Percentiles rank a stretch among this genome's conserved stretches.
phyloP scores from a whole-genome alignment of 1,284 basidiomycete species.

The Pascua guehoae region DNA sequence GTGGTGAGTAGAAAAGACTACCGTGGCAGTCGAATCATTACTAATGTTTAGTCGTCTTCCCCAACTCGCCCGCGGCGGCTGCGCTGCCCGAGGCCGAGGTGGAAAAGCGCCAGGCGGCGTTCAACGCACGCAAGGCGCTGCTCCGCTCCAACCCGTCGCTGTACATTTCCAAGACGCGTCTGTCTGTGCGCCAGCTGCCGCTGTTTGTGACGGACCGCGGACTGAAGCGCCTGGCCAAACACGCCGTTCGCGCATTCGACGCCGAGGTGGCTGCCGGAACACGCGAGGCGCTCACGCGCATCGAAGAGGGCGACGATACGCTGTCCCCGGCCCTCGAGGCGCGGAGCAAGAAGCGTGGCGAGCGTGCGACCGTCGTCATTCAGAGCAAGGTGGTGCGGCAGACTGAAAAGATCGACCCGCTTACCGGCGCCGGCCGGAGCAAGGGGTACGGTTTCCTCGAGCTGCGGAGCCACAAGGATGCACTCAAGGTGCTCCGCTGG shows the following conservation, averaged over 20 bases:
- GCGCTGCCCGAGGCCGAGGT: constrained; percentile 67
- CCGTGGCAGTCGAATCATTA: no score
- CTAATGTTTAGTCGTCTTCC: constrained; percentile 63
- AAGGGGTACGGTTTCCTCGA: constrained; percentile 97
- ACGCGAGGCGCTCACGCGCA: constrained; percentile 62
- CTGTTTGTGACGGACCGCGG: constrained; percentile 83
- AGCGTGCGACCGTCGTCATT: constrained; percentile 59
- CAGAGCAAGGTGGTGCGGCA: constrained; percentile 85
- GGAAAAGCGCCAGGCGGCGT: constrained; percentile 75
- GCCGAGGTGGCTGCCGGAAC: constrained; percentile 67
- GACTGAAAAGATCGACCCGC: constrained; percentile 75
- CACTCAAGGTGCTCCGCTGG: constrained; percentile 86
- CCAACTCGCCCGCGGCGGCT: constrained; percentile 73
- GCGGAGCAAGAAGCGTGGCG: constrained; percentile 49
- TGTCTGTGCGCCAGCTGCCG: constrained; percentile 89
- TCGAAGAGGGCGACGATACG: constrained; percentile 62
- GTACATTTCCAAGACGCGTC: constrained; percentile 88
- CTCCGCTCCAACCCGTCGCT: constrained; percentile 87
- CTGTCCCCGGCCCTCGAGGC: constrained; percentile 47
- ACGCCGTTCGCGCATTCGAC: constrained; percentile 76
- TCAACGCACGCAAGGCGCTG: constrained; percentile 72
- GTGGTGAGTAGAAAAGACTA: constrained; percentile 39
- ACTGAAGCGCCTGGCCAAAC: constrained; percentile 79
- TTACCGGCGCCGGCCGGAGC: constrained; percentile 79
- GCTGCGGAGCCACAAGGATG: constrained; percentile 80